phyloP scores from a whole-genome alignment of 163 green algal genomes.

The Chlamydomonas reinhardtii region DNA sequence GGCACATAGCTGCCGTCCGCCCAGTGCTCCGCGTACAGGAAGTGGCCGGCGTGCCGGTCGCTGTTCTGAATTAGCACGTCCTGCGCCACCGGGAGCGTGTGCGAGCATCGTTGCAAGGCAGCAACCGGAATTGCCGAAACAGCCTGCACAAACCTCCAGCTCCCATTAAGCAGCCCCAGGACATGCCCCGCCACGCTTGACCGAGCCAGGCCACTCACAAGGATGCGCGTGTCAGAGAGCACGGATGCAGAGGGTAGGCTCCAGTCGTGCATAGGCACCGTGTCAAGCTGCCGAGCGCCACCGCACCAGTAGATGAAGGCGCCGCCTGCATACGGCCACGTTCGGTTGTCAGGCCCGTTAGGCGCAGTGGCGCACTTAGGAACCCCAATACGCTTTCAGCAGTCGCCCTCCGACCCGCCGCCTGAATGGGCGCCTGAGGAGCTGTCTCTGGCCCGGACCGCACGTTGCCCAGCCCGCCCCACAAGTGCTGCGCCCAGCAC shows the following conservation, averaged over 20 bases:
- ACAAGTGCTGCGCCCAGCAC: too few relatives aligned
- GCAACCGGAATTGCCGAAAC: too few relatives aligned
- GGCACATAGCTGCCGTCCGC: slow-evolving; percentile 40
- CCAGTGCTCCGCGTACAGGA: slow-evolving; percentile 86
- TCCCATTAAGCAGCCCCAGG: too few relatives aligned
- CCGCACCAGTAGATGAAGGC: slow-evolving; percentile 79
- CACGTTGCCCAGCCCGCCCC: too few relatives aligned
- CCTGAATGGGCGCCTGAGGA: too few relatives aligned
- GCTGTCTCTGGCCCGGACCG: too few relatives aligned
- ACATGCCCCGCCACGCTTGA: too few relatives aligned
- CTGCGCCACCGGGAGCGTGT: not conserved
- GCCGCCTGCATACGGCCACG: slow-evolving; percentile 61
- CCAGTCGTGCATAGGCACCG: slow-evolving; percentile 47
- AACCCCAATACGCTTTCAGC: too few relatives aligned
- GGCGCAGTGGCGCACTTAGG: too few relatives aligned
- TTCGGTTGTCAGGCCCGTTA: too few relatives aligned
- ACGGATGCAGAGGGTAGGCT: slow-evolving; percentile 53
- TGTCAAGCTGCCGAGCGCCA: slow-evolving; percentile 49
- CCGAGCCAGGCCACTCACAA: slow-evolving; percentile 28
- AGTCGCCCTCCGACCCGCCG: too few relatives aligned
- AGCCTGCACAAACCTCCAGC: too few relatives aligned
- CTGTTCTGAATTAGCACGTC: slow-evolving; percentile 87
- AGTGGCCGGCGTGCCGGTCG: slow-evolving; percentile 84
- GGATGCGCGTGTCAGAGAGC: slow-evolving; percentile 80
- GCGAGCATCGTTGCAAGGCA: not conserved